Evolutionary conservation across 163 green algal species (phyloP), one percentile per base, ranked within the genome.

Genomic region (Dunaliella salina): DNA sequence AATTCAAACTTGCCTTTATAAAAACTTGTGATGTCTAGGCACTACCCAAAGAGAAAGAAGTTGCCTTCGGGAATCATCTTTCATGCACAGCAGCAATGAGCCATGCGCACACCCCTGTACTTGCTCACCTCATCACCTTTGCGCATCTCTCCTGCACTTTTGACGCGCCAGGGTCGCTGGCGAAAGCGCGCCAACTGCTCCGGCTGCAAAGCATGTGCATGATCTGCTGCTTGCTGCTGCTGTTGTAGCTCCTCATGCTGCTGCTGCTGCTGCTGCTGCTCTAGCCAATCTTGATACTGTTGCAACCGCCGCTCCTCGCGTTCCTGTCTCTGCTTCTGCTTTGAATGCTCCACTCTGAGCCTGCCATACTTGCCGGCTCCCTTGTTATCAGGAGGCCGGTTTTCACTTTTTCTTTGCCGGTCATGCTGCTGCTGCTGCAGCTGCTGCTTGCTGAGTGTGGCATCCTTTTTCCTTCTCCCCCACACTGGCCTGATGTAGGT

Each of bases 201-300:
- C 85, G 45, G 29, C 40, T 50, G 40, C 40, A 50, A 50, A 50
- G 4, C 40, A 50, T 50, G 4, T 50, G 40, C 40, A 50, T 86
- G 83, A 0, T 86, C 34, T 85, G 81, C 30, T 85, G 1, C 4
- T 80, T 85, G 46, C 34, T 85, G 24, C 34, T 85, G 5, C 11
- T 82, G 24, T 85, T 80, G 40, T 80, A 78, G 34, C 86, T 80
- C n/a, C 30, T 80, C 17, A 33, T 86, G 57, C 33, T 50, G 4
- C 29, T 84, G 22, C 75, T 80, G 46, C n/a, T 45, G 1, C 71
- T 40, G 75, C 35, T 86, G 71, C 26, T 86, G 80, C 87, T 83
- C 20, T 13, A 83, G 40, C 87, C 82, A 45, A 57, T 88, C 26
- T 88, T 85, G 80, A 12, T 88, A 46, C 72, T 88, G 85, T 71